Percentiles rank a stretch among this genome's conserved stretches.
Conservation (phyloP, 371 early-diverging fungal species). For the Apophysomyces trapeziformis region DNA sequence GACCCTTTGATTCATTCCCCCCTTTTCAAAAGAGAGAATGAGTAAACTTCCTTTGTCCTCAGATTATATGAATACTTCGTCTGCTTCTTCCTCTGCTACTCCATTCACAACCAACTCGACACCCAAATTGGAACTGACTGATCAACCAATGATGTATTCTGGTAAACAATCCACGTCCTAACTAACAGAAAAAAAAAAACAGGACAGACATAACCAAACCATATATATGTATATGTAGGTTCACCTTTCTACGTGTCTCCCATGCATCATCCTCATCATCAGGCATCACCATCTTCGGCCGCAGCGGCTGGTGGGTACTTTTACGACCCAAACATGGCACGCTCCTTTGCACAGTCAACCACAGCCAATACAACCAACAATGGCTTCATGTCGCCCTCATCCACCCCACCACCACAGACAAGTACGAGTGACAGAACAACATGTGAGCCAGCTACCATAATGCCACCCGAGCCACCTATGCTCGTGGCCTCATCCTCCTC, state of each 20-base stretch:
- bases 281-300: conserved; percentile 2
- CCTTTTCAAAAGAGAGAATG: not conserved
- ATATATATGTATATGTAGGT: conserved; percentile 16
- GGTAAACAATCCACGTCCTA: conserved; percentile 26
- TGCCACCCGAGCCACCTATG: conserved; percentile 44
- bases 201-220: not conserved
- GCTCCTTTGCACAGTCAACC: conserved; percentile 16
- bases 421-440: conserved; percentile 8
- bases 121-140: conserved; percentile 26
- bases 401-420: conserved; percentile 16
- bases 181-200: not conserved
- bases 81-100: conserved; percentile 15
- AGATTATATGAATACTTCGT: conserved; percentile 13
- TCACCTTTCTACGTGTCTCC: conserved; percentile 35
- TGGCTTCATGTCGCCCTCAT: conserved; percentile 24
- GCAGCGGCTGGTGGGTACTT: not conserved
- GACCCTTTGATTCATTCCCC: not conserved
- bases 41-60: conserved; percentile 9
- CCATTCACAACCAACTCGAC: conserved; percentile 8
- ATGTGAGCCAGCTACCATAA: conserved; percentile 40
- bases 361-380: conserved; percentile 5
- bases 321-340: conserved; percentile 21
- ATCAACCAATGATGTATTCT: conserved; percentile 33
- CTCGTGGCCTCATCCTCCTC: conserved; percentile 50
- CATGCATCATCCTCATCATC: conserved; percentile 25